A percentile compares a stretch with the other conserved stretches of the same genome.
Conservation (phyloP, 192 early-diverging fungal species). For the Podila verticillata region DNA sequence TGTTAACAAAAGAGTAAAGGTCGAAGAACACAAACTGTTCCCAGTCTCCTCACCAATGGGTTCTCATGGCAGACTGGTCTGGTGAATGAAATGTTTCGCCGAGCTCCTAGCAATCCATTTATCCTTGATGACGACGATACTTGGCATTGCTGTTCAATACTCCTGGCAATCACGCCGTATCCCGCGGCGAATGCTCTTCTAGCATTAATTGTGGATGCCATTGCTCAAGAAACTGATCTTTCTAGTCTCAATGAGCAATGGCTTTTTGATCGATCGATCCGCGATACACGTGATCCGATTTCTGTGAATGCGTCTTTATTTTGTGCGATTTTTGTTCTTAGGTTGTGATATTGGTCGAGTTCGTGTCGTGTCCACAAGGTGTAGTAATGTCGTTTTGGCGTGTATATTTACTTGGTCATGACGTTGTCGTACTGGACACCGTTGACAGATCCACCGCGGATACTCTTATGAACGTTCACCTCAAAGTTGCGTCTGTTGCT, state of each 20-base stretch:
- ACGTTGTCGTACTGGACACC: slow-evolving; percentile 79
- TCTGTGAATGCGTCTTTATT: too few species aligned
- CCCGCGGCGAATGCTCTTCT: background rate
- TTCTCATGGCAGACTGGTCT: slow-evolving; percentile 55
- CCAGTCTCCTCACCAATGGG: slow-evolving; percentile 52
- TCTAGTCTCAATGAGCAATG: too few species aligned
- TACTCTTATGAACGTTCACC: slow-evolving; percentile 76
- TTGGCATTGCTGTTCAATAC: background rate
- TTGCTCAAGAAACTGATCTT: background rate
- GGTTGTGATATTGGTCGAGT: too few species aligned
- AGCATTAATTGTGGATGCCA: background rate
- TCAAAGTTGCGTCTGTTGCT: slow-evolving; percentile 77
- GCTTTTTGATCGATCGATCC: too few species aligned
- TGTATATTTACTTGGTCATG: slow-evolving; percentile 32
- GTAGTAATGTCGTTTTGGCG: background rate
- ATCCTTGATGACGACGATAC: background rate
- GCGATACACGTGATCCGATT: too few species aligned
- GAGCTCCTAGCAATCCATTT: background rate
- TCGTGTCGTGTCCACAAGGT: background rate
- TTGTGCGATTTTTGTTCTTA: too few species aligned
- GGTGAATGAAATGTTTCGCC: slow-evolving; percentile 31
- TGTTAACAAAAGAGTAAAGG: background rate
- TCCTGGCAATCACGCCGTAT: background rate
- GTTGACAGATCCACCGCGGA: slow-evolving; percentile 80
- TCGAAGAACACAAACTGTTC: background rate